Evolutionary conservation across 2,329 filamentous ascomycete species (phyloP), one percentile per base, ranked within the genome.

Genomic region (Hypoxylon sp.): DNA sequence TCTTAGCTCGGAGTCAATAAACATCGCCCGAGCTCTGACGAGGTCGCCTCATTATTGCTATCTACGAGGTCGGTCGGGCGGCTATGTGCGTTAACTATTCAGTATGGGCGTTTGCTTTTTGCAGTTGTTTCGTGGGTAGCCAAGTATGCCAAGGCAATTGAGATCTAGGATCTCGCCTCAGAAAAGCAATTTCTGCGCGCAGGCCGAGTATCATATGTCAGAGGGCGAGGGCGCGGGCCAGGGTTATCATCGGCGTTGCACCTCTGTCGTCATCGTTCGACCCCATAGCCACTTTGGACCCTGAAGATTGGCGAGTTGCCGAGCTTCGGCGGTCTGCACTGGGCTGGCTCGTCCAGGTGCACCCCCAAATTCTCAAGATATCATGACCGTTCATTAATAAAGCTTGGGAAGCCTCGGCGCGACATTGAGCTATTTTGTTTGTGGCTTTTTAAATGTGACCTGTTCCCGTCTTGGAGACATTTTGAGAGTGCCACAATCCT

Each of bases 221-320:
- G 62, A 27, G 25, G 25, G 25, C 25, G 25, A 3, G 53, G 60
- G 42, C 56, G 58, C 27, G n/a, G 14, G 7, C 22, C 3, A 62
- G 49, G 69, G 65, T 46, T 72, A 70, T 62, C 62, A 66, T 70
- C 67, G 64, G 64, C 59, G 67, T 65, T 67, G 54, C 55, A 67
- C 13, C 51, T 66, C 51, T 72, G 62, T 68, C 70, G 70, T 72
- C 70, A 72, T 72, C 62, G 68, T 35, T 37, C 59, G 59, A 67
- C 40, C 58, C 25, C 66, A 50, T 60, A 58, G 61, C 61, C 53
- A 63, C 50, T 22, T 30, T 37, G 37, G 60, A 40, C 44, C 61
- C 51, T 50, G 51, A 57, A 25, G 2, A 11, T 20, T 40, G 44
- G 30, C 14, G 31, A 46, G 25, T 48, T 53, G 44, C 59, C 68